Evolutionary conservation across 306 rosid genomes (phyloP), one percentile per base, ranked within the genome.

Genomic region (Vigna unguiculata): DNA sequence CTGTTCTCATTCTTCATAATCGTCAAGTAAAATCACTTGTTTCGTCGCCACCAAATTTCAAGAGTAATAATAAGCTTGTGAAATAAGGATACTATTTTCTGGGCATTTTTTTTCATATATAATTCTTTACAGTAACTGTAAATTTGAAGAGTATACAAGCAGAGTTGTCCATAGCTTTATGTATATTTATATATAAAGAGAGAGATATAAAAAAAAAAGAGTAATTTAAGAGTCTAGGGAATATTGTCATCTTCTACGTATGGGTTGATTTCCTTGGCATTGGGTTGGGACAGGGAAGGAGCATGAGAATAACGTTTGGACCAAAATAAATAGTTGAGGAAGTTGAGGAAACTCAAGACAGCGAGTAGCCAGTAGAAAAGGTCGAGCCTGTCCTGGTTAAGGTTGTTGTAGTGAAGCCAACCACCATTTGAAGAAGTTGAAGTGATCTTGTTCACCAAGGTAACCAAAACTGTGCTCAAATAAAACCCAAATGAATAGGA

Each of bases 401-500:
- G 87, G 66, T 90, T 63, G 75, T 93, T 91, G 58, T 91, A 79
- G 72, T 83, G 79, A 17, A 93, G 92, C 98, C 98, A 93, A 58
- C 97, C 97, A 0, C 82, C 88, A 12, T 13, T 30, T 1, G 76
- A 43, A 51, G 89, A 81, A 8, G 48, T 60, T 8, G 92, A 70
- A 62, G 93, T 91, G 76, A 94, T 86, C 86, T 85, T 92, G 19
- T 94, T 94, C 68, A 90, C 91, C 79, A 94, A 12, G 4, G 91
- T 81, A 13, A 94, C 98, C 82, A 94, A 34, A 0, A 94, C 1
- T 13, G 97, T 87, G 80, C 98, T 94, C n/a, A 94, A 81, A 79
- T 84, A 94, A 77, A 94, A 94, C 3, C 98, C 98, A 79, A 91
- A 90, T 2, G 98, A 91, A 86, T 94, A 94, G 8, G 98, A 94